Conservation (phyloP, 2,329 filamentous ascomycete species). For the Ascochyta fabae region DNA sequence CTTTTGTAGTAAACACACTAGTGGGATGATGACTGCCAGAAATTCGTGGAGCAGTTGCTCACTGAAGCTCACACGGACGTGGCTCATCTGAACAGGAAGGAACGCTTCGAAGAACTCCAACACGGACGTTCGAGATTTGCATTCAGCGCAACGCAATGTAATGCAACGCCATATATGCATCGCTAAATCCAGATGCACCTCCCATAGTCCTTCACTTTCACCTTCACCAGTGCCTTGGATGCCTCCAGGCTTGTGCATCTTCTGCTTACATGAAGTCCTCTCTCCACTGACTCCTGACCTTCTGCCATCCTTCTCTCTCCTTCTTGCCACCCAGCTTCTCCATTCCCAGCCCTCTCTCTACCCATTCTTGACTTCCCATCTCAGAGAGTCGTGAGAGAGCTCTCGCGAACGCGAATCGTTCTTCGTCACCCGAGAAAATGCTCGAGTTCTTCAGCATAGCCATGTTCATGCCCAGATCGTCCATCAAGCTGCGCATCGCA, state of each 20-base stretch:
- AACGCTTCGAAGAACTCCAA: too few species aligned
- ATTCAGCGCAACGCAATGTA: background rate
- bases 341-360: conserved; percentile 75
- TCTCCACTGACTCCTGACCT: conserved; percentile 70
- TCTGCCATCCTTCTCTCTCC: conserved; percentile 70
- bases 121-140: too few species aligned
- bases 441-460: conserved; percentile 81
- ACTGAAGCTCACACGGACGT: too few species aligned
- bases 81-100: too few species aligned
- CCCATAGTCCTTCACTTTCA: background rate
- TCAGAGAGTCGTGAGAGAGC: conserved; percentile 84
- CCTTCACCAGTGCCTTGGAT: background rate
- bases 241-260: background rate
- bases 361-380: conserved; percentile 96
- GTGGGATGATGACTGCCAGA: too few species aligned
- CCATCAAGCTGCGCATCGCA: conserved; percentile 80
- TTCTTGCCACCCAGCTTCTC: conserved; percentile 69
- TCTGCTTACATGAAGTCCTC: conserved; percentile 48
- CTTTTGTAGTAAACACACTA: too few species aligned
- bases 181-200: conserved; percentile 1
- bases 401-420: conserved; percentile 92
- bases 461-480: conserved; percentile 86
- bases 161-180: conserved; percentile 3
- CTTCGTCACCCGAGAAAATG: conserved; percentile 93
- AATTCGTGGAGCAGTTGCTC: too few species aligned